These are phyloP conservation scores for Hyparrhenia diplandra DNA, from an alignment of 176 grass and related monocot genomes.

Conservation along the genomic window DNA sequence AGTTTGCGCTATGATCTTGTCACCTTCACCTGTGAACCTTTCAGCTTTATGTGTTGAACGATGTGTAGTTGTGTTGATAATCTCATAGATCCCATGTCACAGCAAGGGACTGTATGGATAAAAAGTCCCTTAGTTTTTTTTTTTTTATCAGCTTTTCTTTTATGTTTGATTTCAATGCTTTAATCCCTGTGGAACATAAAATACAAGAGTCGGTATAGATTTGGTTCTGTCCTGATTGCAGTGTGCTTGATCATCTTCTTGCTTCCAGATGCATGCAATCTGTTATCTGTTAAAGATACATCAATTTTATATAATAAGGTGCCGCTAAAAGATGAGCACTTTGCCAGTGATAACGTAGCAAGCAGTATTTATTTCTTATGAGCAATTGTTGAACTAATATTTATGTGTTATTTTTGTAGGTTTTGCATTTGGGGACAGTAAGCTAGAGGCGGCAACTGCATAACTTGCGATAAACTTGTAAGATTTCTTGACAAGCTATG, in stretches of 20 bases:
- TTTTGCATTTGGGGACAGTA: slow-evolving; percentile 38
- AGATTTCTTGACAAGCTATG: background rate
- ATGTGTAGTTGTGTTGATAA: background rate
- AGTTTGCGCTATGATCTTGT: background rate
- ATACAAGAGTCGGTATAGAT: background rate
- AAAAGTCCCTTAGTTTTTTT: background rate
- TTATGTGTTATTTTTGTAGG: slow-evolving; percentile 18
- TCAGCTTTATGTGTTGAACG: background rate
- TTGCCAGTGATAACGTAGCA: background rate
- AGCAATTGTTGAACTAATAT: background rate
- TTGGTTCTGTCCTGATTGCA: background rate
- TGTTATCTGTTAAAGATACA: slow-evolving; percentile 2
- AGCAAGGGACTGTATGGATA: background rate
- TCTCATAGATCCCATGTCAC: background rate
- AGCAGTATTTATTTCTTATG: background rate
- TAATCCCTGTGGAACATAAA: slow-evolving; percentile 16
- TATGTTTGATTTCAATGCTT: background rate
- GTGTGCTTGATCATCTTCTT: background rate
- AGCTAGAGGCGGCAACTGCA: slow-evolving; percentile 57
- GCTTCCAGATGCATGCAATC: background rate
- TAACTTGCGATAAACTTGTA: slow-evolving; percentile 57
- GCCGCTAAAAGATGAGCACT: background rate
- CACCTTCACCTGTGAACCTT: background rate
- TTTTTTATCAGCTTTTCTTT: background rate
- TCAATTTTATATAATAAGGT: background rate